phyloP scores from a whole-genome alignment of 169 alveolate species.

The Perkinsus chesapeaki region DNA sequence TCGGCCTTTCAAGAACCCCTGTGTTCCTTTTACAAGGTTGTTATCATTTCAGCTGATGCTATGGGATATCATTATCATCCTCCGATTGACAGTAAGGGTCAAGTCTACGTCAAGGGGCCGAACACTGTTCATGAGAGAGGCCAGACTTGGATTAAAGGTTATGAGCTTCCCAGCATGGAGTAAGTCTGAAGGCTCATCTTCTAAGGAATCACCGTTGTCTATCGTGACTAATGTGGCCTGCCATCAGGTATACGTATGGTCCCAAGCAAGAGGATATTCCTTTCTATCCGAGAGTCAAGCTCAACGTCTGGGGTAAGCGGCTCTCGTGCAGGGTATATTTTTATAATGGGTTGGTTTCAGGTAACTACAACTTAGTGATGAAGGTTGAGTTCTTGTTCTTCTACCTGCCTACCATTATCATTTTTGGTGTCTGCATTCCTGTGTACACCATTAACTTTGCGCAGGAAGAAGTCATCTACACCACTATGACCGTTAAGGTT shows the following conservation, averaged over 20 bases:
- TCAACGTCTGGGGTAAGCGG: constrained; percentile 22
- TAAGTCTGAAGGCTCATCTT: not conserved
- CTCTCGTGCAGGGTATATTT: too few relatives aligned
- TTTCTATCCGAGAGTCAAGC: constrained; percentile 26
- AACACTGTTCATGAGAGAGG: not conserved
- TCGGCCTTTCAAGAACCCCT: not conserved
- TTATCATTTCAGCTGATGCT: not conserved
- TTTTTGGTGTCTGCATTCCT: constrained; percentile 50
- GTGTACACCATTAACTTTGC: constrained; percentile 67
- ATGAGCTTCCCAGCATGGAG: not conserved
- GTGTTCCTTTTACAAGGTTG: not conserved
- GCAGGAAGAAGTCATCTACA: constrained; percentile 69
- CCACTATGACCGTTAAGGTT: constrained; percentile 76
- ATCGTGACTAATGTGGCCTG: too few relatives aligned
- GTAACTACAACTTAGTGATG: constrained; percentile 50
- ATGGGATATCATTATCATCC: not conserved
- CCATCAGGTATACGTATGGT: not conserved
- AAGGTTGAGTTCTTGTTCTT: constrained; percentile 70
- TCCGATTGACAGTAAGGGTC: not conserved
- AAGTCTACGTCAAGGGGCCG: not conserved
- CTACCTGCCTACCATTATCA: constrained; percentile 74
- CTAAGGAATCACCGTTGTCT: too few relatives aligned
- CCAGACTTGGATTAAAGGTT: not conserved
- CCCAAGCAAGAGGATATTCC: constrained; percentile 27
- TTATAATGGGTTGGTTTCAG: constrained; percentile 51